A percentile compares a stretch with the other conserved stretches of the same genome.
phyloP scores from a whole-genome alignment of 805 yeast genomes.

The Ogataea ramenticola region DNA sequence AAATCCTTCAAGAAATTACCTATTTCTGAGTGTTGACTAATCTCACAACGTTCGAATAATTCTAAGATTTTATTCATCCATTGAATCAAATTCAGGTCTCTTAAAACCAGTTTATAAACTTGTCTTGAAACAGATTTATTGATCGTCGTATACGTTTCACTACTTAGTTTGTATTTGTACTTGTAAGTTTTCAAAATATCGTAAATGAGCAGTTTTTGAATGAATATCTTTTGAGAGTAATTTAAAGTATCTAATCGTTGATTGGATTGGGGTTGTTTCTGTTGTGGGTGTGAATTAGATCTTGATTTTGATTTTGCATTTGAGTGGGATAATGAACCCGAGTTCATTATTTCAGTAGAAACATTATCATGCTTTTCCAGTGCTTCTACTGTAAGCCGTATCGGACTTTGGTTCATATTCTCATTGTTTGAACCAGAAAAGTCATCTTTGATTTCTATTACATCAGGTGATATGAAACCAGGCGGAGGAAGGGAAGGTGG shows the following conservation, averaged over 20 bases:
- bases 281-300: no score
- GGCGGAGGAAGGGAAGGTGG: background rate
- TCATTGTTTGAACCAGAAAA: no score
- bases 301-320: no score
- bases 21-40: no score
- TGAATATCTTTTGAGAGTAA: slow-evolving; percentile 41
- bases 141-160: slow-evolving; percentile 41
- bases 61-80: slow-evolving; percentile 23
- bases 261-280: no score
- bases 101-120: slow-evolving; percentile 33
- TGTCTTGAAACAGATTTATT: slow-evolving; percentile 58
- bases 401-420: no score
- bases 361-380: slow-evolving; percentile 8
- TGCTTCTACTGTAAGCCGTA: slow-evolving; percentile 16
- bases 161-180: slow-evolving; percentile 24
- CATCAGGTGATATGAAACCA: background rate
- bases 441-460: no score
- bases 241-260: slow-evolving; percentile 3
- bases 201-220: slow-evolving; percentile 53
- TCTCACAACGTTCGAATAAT: slow-evolving; percentile 19
- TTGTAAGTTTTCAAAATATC: slow-evolving; percentile 43
- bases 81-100: slow-evolving; percentile 9
- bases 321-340: no score
- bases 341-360: no score
- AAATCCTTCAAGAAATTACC: slow-evolving; percentile 11